These are phyloP conservation scores for Bipolaris gigantea DNA, from an alignment of 2,329 filamentous ascomycete genomes.

Conservation along the genomic window DNA sequence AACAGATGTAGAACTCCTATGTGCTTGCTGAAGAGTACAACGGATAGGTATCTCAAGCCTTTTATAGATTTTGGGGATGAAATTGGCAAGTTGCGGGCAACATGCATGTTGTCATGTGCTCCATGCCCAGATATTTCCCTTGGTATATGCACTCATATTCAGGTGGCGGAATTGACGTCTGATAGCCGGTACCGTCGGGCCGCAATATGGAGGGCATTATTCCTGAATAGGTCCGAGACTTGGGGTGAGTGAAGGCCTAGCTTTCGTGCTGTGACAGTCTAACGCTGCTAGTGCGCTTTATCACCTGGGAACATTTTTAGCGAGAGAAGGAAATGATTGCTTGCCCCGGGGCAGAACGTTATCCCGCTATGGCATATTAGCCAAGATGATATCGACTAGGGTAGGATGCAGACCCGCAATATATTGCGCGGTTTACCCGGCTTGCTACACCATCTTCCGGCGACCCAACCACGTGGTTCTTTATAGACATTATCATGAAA, in stretches of 20 bases:
- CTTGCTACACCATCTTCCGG: slow-evolving; percentile 7
- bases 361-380: slow-evolving; percentile 17
- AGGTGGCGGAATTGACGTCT: not conserved
- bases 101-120: slow-evolving; percentile 6
- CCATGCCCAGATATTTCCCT: slow-evolving; percentile 8
- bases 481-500: not conserved
- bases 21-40: slow-evolving; percentile 2
- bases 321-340: slow-evolving; percentile 10
- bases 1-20: slow-evolving; percentile 2
- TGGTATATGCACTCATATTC: not conserved
- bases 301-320: not conserved
- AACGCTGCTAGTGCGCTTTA: slow-evolving; percentile 2
- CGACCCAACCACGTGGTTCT: slow-evolving; percentile 7
- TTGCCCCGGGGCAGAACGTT: slow-evolving; percentile 9
- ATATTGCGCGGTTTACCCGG: slow-evolving; percentile 22
- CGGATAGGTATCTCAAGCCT: slow-evolving; percentile 5
- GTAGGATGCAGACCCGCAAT: slow-evolving; percentile 6
- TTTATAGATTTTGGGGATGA: slow-evolving; percentile 11
- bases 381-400: slow-evolving; percentile 16
- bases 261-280: slow-evolving; percentile 2
- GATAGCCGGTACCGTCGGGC: slow-evolving; percentile 22
- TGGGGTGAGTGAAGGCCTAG: slow-evolving; percentile 13
- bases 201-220: slow-evolving; percentile 4
- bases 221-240: slow-evolving; percentile 7
- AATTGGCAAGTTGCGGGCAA: not conserved